phyloP scores from a whole-genome alignment of 192 early-diverging fungal genomes.

The Lobulomyces angularis region DNA sequence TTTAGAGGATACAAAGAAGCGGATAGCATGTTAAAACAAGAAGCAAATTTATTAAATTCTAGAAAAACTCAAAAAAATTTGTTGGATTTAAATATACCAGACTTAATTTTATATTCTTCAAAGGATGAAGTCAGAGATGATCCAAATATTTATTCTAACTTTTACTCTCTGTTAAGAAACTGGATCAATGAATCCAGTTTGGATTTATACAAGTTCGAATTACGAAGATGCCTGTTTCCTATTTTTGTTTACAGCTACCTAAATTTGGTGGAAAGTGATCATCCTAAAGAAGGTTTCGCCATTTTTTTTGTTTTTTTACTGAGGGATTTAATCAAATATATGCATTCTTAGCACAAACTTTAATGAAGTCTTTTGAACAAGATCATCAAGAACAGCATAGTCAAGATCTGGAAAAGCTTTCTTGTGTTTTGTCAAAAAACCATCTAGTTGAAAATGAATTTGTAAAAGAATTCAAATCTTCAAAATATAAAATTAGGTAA shows the following conservation, averaged over 20 bases:
- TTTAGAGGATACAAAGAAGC: no score
- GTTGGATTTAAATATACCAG: no score
- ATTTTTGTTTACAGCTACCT: slow-evolving; percentile 86
- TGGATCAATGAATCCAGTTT: slow-evolving; percentile 94
- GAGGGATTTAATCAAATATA: no score
- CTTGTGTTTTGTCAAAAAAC: not conserved
- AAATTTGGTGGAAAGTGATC: slow-evolving; percentile 57
- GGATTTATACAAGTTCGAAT: slow-evolving; percentile 85
- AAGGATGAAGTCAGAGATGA: no score
- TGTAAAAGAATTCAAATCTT: not conserved
- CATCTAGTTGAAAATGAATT: not conserved
- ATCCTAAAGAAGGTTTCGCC: slow-evolving; percentile 34
- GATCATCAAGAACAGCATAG: slow-evolving; percentile 1
- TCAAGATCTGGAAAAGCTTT: not conserved
- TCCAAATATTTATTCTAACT: slow-evolving; percentile 68
- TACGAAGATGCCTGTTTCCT: slow-evolving; percentile 73
- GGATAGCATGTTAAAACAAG: no score
- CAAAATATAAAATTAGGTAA: slow-evolving; percentile 34
- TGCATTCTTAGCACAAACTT: not conserved
- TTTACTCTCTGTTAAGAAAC: slow-evolving; percentile 62
- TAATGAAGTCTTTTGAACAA: not conserved
- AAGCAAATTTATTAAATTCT: no score
- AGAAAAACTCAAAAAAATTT: no score
- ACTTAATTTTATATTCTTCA: no score
- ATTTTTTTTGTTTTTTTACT: no score